phyloP scores from a whole-genome alignment of 306 rosid genomes.

The Rosa rugosa region DNA sequence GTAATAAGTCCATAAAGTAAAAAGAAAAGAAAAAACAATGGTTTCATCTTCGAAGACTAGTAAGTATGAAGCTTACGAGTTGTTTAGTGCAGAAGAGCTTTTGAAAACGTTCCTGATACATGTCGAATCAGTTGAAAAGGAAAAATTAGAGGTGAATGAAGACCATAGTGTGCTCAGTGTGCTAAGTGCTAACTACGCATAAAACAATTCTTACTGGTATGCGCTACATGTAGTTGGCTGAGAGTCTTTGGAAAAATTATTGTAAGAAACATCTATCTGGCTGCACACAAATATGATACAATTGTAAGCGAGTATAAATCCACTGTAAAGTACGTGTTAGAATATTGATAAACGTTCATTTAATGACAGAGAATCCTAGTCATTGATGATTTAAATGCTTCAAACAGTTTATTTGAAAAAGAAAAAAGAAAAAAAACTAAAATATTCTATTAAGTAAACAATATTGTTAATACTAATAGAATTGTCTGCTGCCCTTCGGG shows the following conservation, averaged over 20 bases:
- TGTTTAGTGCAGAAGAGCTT: conserved; percentile 4
- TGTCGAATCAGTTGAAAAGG: not conserved
- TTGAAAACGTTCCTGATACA: conserved; percentile 28
- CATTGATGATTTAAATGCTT: no score
- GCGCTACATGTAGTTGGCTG: not conserved
- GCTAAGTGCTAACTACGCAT: not conserved
- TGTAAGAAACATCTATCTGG: conserved; percentile 14
- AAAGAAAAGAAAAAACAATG: not conserved
- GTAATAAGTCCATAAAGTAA: not conserved
- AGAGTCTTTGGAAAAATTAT: conserved; percentile 2
- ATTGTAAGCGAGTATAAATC: not conserved
- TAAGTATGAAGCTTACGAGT: conserved; percentile 22
- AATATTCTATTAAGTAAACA: no score
- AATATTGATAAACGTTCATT: no score
- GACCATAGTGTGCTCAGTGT: not conserved
- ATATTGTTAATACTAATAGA: no score
- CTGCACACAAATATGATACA: conserved; percentile 5
- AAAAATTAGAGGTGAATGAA: not conserved
- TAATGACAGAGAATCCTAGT: no score
- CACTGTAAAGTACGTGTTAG: no score
- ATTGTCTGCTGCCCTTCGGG: no score
- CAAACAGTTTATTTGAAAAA: no score
- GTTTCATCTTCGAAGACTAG: not conserved
- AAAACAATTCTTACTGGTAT: not conserved
- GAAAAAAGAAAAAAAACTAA: no score